Evolutionary conservation across 1,284 basidiomycete species (phyloP), one percentile per base, ranked within the genome.

Genomic region (Omphalotus olearius): DNA sequence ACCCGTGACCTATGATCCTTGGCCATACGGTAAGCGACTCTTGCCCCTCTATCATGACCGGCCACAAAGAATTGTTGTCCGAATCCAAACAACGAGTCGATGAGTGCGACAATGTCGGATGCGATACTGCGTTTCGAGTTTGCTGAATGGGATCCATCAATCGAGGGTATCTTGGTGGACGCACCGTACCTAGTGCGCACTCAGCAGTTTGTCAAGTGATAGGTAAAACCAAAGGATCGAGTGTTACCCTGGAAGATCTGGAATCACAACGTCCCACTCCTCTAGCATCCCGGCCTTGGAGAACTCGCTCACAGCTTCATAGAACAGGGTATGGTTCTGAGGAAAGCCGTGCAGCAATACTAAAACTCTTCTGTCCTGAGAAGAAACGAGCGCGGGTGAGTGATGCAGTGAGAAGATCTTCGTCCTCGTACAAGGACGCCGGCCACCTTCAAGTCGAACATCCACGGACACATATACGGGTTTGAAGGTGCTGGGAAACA

Each of bases 41-140:
- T 16, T n/a, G 53, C 53, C 4, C 53, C 53, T 35, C 53, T 51
- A 26, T 54, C 53, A 46, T 54, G 53, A 17, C 53, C 53, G n/a
- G 36, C 53, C 11, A 54, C 53, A 25, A 47, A 26, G 45, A 54
- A 54, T 42, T 35, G 23, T 38, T 51, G 49, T 11, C 40, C 23
- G 5, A 28, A 11, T 10, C 45, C 20, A 18, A 45, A 54, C 16
- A 54, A 33, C 4, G 35, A 25, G 37, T 55, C 47, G 18, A 55
- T 52, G 17, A 55, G 50, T 26, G 43, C 45, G 23, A 55, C 46
- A 35, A 35, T 45, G 38, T 55, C 54, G 7, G 50, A 25, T 36
- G 54, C 54, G 26, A 55, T 46, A 13, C 50, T 51, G 6, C 54
- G 50, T 46, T 55, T 55, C 14, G 46, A 52, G 36, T 55, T 38